Percentiles rank a stretch among this genome's conserved stretches.
Conservation (phyloP, 2,329 filamentous ascomycete species). For the Domatiomyces catenatus region DNA sequence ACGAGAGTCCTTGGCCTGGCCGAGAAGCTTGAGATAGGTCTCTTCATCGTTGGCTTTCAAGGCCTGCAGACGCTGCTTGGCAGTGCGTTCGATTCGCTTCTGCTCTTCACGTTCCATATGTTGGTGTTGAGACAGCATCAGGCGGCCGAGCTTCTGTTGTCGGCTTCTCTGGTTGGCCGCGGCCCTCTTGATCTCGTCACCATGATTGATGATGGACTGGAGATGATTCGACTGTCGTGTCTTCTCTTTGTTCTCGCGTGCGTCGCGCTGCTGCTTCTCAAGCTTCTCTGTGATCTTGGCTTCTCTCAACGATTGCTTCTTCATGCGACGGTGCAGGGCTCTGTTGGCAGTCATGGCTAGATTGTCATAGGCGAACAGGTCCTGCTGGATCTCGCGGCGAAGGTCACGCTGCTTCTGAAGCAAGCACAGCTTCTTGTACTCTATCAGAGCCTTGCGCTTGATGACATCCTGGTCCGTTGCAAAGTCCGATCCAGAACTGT, state of each 20-base stretch:
- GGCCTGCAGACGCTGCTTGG: slow-evolving; percentile 97
- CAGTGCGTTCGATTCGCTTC: slow-evolving; percentile 91
- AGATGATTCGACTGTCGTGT: slow-evolving; percentile 93
- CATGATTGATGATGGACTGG: slow-evolving; percentile 68
- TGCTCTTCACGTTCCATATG: slow-evolving; percentile 99
- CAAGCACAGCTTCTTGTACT: slow-evolving; percentile 82
- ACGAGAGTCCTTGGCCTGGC: slow-evolving; percentile 97
- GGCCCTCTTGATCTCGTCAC: slow-evolving; percentile 57
- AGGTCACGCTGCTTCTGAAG: slow-evolving; percentile 76
- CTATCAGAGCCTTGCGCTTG: slow-evolving; percentile 81
- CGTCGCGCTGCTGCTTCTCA: slow-evolving; percentile 96
- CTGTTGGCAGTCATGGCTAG: slow-evolving; percentile 94
- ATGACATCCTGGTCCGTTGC: slow-evolving; percentile 62
- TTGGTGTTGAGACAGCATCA: slow-evolving; percentile 81
- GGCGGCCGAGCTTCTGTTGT: slow-evolving; percentile 68
- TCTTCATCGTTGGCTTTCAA: slow-evolving; percentile 98
- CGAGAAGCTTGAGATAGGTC: slow-evolving; percentile 92
- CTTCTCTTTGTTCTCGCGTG: slow-evolving; percentile 89
- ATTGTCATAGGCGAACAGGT: slow-evolving; percentile 92
- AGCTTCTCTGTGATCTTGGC: slow-evolving; percentile 96
- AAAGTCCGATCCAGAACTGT: slow-evolving; percentile 54
- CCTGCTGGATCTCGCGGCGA: slow-evolving; percentile 70
- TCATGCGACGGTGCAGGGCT: slow-evolving; percentile 76
- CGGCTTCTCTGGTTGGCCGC: slow-evolving; percentile 55
- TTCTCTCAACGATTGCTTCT: slow-evolving; percentile 92